A percentile compares a stretch with the other conserved stretches of the same genome.
These are phyloP conservation scores for Chytridiales sp. DNA, from an alignment of 371 early-diverging fungal species.

Conservation along the genomic window DNA sequence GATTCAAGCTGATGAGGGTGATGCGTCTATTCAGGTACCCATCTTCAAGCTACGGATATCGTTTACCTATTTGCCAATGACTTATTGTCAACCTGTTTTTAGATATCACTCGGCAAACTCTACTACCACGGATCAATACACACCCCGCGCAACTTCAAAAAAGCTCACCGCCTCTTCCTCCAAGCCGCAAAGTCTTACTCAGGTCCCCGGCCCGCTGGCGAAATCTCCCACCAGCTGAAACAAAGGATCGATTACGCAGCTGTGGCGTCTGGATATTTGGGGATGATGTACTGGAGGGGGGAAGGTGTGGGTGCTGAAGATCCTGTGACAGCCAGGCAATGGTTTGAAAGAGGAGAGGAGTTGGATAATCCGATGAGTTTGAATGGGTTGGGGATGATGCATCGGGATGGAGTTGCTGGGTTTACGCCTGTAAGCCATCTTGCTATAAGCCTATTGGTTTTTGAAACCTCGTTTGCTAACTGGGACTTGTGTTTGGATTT, in stretches of 20 bases:
- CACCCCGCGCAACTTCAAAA: conserved; percentile 62
- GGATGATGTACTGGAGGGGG: conserved; percentile 89
- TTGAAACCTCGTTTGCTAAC: too few species aligned
- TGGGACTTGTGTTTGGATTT: too few species aligned
- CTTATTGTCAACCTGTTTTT: conserved; percentile 9
- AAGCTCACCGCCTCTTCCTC: conserved; percentile 59
- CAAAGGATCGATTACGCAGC: conserved; percentile 39
- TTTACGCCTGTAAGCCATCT: conserved; percentile 49
- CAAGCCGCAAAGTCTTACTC: conserved; percentile 39
- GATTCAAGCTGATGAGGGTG: conserved; percentile 70
- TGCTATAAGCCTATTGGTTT: background rate
- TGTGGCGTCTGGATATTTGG: conserved; percentile 76
- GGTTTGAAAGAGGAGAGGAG: conserved; percentile 71
- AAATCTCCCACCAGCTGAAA: conserved; percentile 7
- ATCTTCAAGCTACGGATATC: background rate
- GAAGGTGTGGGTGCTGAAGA: conserved; percentile 73
- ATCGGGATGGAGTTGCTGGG: conserved; percentile 65
- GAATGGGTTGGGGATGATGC: conserved; percentile 82
- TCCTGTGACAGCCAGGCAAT: conserved; percentile 62
- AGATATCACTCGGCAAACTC: conserved; percentile 71
- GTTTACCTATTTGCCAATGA: conserved; percentile 1
- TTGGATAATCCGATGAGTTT: conserved; percentile 62
- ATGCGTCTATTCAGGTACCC: conserved; percentile 60
- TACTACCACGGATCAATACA: conserved; percentile 76
- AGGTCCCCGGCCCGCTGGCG: conserved; percentile 14